Conservation (phyloP, 805 yeast species). For the Saturnispora galanensis region DNA sequence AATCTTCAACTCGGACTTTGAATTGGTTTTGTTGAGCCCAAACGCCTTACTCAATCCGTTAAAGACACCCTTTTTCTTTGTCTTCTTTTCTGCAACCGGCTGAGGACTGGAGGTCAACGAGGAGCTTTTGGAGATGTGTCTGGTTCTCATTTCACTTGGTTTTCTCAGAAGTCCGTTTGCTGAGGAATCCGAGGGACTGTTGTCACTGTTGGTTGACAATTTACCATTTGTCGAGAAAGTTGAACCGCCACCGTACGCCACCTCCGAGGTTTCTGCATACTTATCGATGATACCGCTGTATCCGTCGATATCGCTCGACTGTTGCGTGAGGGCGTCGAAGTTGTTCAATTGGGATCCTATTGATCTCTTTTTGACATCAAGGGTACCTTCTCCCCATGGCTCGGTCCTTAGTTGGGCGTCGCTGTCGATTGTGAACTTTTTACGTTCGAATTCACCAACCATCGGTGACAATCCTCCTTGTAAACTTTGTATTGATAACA, state of each 20-base stretch:
- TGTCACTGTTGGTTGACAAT: background rate
- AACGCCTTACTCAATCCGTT: slow-evolving; percentile 45
- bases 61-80: slow-evolving; percentile 43
- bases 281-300: slow-evolving; percentile 12
- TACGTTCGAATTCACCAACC: slow-evolving; percentile 14
- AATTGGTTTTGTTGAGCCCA: slow-evolving; percentile 15
- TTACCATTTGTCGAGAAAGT: background rate
- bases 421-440: slow-evolving; percentile 5
- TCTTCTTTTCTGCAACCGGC: slow-evolving; percentile 20
- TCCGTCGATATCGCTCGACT: slow-evolving; percentile 11
- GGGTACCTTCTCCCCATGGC: background rate
- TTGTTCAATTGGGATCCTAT: slow-evolving; percentile 3
- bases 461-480: slow-evolving; percentile 9
- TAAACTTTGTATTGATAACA: slow-evolving; percentile 1
- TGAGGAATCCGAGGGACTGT: background rate
- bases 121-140: slow-evolving; percentile 12
- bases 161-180: background rate
- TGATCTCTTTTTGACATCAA: background rate
- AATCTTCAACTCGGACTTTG: slow-evolving; percentile 37
- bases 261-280: slow-evolving; percentile 8
- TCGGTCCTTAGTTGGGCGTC: slow-evolving; percentile 6
- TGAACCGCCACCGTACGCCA: background rate
- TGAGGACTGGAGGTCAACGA: background rate
- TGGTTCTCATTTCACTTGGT: slow-evolving; percentile 11
- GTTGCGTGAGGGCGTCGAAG: slow-evolving; percentile 4